Evolutionary conservation across 2,329 filamentous ascomycete species (phyloP).

Genomic region (Metarhizium robertsii): DNA sequence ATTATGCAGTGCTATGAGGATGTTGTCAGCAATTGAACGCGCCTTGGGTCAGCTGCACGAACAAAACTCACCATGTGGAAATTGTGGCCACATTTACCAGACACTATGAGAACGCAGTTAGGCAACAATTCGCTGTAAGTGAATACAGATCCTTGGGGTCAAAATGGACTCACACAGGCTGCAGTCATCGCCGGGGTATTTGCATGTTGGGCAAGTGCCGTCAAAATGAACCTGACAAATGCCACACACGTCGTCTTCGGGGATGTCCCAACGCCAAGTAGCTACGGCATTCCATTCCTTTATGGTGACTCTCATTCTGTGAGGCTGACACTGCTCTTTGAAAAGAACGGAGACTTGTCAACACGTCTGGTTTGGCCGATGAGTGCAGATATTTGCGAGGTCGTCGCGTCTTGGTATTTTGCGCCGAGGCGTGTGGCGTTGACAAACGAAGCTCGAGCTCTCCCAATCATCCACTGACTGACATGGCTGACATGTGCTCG

Average conservation of each 20-base stretch:
- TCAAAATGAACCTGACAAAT: conserved; percentile 98
- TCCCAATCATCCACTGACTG: background rate
- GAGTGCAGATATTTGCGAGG: background rate
- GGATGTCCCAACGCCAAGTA: conserved; percentile 96
- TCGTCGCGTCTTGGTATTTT: background rate
- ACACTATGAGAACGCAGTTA: conserved; percentile 49
- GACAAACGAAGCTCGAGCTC: background rate
- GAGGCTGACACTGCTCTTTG: background rate
- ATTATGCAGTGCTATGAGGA: conserved; percentile 74
- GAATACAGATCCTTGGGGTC: background rate
- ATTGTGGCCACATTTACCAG: conserved; percentile 92
- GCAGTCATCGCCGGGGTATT: conserved; percentile 95
- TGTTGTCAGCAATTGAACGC: conserved; percentile 1
- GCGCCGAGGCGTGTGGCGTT: background rate
- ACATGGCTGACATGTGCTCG: background rate
- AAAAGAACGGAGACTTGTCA: background rate
- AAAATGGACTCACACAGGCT: conserved; percentile 60
- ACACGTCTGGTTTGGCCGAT: background rate
- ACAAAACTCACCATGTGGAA: conserved; percentile 75
- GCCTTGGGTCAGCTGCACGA: background rate
- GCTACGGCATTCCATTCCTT: conserved; percentile 90
- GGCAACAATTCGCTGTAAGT: background rate
- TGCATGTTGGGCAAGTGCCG: conserved; percentile 94
- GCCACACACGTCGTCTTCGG: conserved; percentile 94
- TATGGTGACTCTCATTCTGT: conserved; percentile 85